These are phyloP conservation scores for Barnettozyma hawaiiensis DNA, from an alignment of 1,139 yeast species.

Conservation along the genomic window DNA sequence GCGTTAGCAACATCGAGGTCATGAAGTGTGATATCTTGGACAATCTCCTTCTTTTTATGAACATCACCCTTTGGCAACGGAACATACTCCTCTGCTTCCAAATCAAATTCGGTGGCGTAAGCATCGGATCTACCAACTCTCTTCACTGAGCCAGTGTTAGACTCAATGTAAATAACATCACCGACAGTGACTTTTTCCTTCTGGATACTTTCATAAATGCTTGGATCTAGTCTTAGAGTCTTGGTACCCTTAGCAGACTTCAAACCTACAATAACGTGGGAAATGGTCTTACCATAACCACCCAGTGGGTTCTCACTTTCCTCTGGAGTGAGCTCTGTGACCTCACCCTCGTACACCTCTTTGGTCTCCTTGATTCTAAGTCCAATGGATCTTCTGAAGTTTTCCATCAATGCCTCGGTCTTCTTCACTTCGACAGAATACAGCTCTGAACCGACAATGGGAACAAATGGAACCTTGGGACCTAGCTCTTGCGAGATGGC, in stretches of 20 bases:
- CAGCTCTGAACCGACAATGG: constrained; percentile 92
- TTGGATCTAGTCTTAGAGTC: constrained; percentile 86
- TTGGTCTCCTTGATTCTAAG: constrained; percentile 93
- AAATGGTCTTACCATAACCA: constrained; percentile 94
- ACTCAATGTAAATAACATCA: constrained; percentile 94
- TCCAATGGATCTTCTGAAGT: constrained; percentile 94
- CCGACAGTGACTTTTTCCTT: constrained; percentile 94
- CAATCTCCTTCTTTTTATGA: constrained; percentile 96
- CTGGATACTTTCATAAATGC: constrained; percentile 92
- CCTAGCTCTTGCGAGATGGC: constrained; percentile 97
- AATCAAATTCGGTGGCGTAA: constrained; percentile 94
- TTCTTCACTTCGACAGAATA: constrained; percentile 97
- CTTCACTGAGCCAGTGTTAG: constrained; percentile 96
- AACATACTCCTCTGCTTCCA: constrained; percentile 97
- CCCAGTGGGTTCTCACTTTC: constrained; percentile 96
- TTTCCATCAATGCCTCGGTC: constrained; percentile 96
- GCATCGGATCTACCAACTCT: constrained; percentile 98
- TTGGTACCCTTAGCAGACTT: constrained; percentile 96
- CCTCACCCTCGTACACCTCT: constrained; percentile 98
- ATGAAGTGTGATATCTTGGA: constrained; percentile 94
- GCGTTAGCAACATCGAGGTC: constrained; percentile 96
- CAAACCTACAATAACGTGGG: constrained; percentile 90
- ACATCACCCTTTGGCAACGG: constrained; percentile 99
- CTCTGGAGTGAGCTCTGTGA: constrained; percentile 92
- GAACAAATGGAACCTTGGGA: constrained; percentile 97